Evolutionary conservation across 2,329 filamentous ascomycete genomes (phyloP), one percentile per base, ranked within the genome.

Genomic region (Hymenoscyphus repandus): DNA sequence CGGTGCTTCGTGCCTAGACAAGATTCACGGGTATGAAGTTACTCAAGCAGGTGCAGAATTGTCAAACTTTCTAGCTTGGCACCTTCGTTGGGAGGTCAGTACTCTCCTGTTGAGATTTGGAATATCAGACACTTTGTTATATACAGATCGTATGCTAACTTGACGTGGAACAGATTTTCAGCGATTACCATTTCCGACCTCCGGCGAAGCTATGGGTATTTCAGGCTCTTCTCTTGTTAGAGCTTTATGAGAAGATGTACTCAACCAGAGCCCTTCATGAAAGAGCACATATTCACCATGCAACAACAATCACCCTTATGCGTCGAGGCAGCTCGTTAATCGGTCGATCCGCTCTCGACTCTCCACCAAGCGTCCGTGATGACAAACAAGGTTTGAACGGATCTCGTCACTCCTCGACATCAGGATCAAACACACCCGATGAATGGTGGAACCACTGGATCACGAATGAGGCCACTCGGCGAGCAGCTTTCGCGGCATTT

Each of bases 371-470:
- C 57, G 74, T 79, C 37, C 79, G 85, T 48, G 65, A 67, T 45
- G 65, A 66, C 15, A 66, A 64, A 47, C 61, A 65, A 39, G 71
- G 72, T 5, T 63, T 68, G 15, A 75, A 75, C 57, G 74, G 76
- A 18, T 83, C 80, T 13, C 71, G 80, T 2, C 79, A 83, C 38
- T 82, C 79, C 2, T 83, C 79, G 3, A 75, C 81, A 0, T 82
- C 83, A 0, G 82, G 80, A 18, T 74, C 78, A 3, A 83, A 88
- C 58, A 90, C 86, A 0, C 80, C 86, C 0, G 90, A 96, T 56
- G 90, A 95, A 58, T 93, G 88, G 76, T 99, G 93, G 93, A 88
- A 90, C 61, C 84, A 90, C 60, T 97, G 93, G 93, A 93, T 97
- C 62, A 91, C 86, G 11, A 90, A 90, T 45, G 93, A 99, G 67